A percentile compares a stretch with the other conserved stretches of the same genome.
phyloP scores from a whole-genome alignment of 2,329 filamentous ascomycete species.

The Ciborinia camelliae region DNA sequence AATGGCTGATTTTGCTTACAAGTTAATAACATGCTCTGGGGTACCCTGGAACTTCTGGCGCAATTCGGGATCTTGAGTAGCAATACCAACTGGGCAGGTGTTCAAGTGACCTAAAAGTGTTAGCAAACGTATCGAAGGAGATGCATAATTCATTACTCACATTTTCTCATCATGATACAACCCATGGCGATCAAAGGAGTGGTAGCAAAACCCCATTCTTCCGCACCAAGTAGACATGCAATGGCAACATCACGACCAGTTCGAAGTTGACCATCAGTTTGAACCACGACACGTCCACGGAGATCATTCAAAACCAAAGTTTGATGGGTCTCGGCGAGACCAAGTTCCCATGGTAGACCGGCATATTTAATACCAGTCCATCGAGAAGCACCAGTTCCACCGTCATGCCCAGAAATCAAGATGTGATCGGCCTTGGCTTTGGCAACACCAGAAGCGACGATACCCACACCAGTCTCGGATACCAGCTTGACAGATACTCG shows the following conservation, averaged over 20 bases:
- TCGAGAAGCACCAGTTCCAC: conserved; percentile 91
- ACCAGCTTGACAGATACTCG: conserved; percentile 96
- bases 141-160: conserved; percentile 19
- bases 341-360: conserved; percentile 92
- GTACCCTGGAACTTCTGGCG: conserved; percentile 91
- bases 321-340: conserved; percentile 95
- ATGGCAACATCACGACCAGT: conserved; percentile 93
- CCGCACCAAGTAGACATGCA: conserved; percentile 91
- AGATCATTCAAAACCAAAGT: conserved; percentile 94
- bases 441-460: conserved; percentile 93
- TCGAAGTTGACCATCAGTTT: conserved; percentile 91
- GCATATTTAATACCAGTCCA: conserved; percentile 99
- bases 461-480: conserved; percentile 94
- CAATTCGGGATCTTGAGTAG: conserved; percentile 90
- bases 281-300: conserved; percentile 89
- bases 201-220: conserved; percentile 96
- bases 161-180: conserved; percentile 88
- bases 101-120: conserved; percentile 46
- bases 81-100: conserved; percentile 88
- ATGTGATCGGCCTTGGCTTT: conserved; percentile 98
- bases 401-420: conserved; percentile 92
- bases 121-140: not conserved
- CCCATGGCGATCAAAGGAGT: conserved; percentile 95
- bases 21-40: conserved; percentile 96
- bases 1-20: conserved; percentile 39